Evolutionary conservation across 371 early-diverging fungal genomes (phyloP), one percentile per base, ranked within the genome.

Genomic region (Mortierella sp.): DNA sequence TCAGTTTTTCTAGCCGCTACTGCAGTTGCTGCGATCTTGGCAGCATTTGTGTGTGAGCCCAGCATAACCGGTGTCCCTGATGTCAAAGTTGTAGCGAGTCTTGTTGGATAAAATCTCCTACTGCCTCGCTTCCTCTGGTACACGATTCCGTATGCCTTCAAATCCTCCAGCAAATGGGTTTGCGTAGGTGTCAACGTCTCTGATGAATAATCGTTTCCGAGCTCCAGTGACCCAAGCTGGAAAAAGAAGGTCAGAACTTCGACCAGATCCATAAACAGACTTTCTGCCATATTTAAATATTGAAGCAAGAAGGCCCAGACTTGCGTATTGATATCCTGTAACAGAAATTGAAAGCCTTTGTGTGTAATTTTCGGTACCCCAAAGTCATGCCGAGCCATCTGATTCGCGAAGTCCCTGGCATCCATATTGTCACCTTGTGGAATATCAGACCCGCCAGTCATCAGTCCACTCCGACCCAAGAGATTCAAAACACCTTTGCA

Each of bases 301-400:
- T 97, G 97, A 63, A 98, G 84, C 62, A 98, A 81, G 58, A 98
- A 94, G 3, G 96, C 94, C 99, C 98, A 96, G 1, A 97, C 95
- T 88, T 98, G 98, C 21, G 96, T 92, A 70, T 94, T 93, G 19
- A 95, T 89, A 77, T 98, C 97, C 82, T 97, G 97, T 33, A 98
- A 84, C 52, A 98, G 80, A 82, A 98, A 98, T 75, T 98, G 98
- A 78, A 98, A 98, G 1, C 99, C 99, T 67, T 95, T 94, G 84
- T 95, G 96, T 16, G 97, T 97, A 69, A 98, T 98, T 52, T 87
- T 74, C 67, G 89, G 72, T 2, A 84, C 84, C 2, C 73, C 84
- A 24, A 72, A 59, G 52, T 80, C 81, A 11, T 74, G 75, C 1
- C 81, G 69, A 9, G 76, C 81, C 72, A 75, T 75, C 16, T 80